Conservation (phyloP, 192 early-diverging fungal genomes). For the Mortierella hygrophila region DNA sequence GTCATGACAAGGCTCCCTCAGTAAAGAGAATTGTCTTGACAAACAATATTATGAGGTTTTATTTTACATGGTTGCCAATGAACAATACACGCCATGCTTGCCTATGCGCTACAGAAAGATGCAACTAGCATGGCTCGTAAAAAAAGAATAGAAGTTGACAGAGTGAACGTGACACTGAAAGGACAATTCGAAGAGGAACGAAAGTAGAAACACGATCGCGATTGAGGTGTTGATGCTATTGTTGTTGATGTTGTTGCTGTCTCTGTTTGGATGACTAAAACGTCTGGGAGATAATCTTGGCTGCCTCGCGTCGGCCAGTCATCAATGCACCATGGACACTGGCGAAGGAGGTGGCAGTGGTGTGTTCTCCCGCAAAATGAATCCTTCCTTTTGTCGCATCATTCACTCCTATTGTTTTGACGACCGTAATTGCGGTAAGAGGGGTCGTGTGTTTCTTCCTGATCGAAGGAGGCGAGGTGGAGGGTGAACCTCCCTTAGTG, state of each 20-base stretch:
- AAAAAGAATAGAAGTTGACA: not conserved
- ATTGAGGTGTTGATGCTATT: not conserved
- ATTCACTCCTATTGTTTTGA: constrained; percentile 35
- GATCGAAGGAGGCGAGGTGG: not conserved
- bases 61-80: not conserved
- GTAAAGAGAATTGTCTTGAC: no score
- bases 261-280: not conserved
- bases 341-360: constrained; percentile 56
- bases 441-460: constrained; percentile 5
- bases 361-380: constrained; percentile 63
- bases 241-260: not conserved
- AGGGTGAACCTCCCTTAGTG: not conserved
- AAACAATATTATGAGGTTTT: not conserved
- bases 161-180: not conserved
- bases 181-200: no score
- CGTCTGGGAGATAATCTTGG: constrained; percentile 31
- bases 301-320: constrained; percentile 58
- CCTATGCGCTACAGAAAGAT: not conserved
- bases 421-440: not conserved
- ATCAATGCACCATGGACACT: constrained; percentile 64
- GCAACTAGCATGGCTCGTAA: not conserved
- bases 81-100: not conserved
- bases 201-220: not conserved
- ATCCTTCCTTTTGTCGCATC: constrained; percentile 29
- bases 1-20: no score